phyloP scores from a whole-genome alignment of 192 early-diverging fungal genomes.

The Coemansia sp. region DNA sequence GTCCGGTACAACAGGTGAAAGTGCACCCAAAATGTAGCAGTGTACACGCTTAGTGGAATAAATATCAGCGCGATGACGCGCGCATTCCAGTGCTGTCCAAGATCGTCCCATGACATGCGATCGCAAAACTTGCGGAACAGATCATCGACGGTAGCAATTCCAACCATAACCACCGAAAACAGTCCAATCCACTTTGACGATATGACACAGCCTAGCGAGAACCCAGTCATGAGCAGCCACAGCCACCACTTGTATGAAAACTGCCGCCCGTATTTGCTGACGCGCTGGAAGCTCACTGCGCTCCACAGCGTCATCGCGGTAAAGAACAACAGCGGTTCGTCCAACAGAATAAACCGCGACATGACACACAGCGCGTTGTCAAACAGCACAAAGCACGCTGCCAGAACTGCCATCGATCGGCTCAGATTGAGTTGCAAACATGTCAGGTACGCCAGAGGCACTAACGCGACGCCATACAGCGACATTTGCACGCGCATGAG shows the following conservation, averaged over 20 bases:
- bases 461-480: constrained; percentile 64
- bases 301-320: constrained; percentile 58
- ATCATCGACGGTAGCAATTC: constrained; percentile 85
- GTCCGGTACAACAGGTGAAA: constrained; percentile 77
- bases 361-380: constrained; percentile 66
- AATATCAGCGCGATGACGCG: constrained; percentile 79
- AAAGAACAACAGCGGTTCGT: constrained; percentile 71
- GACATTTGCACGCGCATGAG: constrained; percentile 65
- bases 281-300: constrained; percentile 54
- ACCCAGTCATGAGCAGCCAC: constrained; percentile 64
- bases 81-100: constrained; percentile 72
- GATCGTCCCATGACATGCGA: constrained; percentile 55
- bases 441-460: constrained; percentile 67
- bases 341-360: constrained; percentile 67
- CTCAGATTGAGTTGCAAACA: constrained; percentile 60
- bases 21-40: constrained; percentile 87
- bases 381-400: constrained; percentile 59
- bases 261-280: constrained; percentile 15
- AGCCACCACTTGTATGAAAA: constrained; percentile 66
- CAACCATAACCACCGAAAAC: constrained; percentile 84
- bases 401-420: constrained; percentile 47
- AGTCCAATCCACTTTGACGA: constrained; percentile 95
- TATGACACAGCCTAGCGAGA: constrained; percentile 61
- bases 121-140: constrained; percentile 75
- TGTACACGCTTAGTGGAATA: constrained; percentile 73